phyloP scores from a whole-genome alignment of 768 basidiomycete species.

The Kwoniella sp. region DNA sequence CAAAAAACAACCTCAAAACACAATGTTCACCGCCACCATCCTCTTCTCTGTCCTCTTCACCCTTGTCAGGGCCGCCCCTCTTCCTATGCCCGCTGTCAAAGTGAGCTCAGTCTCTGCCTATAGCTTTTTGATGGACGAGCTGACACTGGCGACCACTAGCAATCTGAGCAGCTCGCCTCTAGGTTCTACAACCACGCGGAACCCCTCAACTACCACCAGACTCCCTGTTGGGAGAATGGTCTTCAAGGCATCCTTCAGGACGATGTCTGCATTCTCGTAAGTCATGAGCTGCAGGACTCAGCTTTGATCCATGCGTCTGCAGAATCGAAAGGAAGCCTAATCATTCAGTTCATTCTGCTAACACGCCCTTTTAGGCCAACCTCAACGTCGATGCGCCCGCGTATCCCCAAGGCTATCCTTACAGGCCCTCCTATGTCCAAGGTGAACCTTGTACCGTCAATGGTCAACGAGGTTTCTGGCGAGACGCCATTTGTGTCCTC shows the following conservation, averaged over 20 bases:
- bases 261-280: conserved; percentile 33
- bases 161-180: conserved; percentile 22
- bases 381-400: conserved; percentile 12
- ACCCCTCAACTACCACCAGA: conserved; percentile 19
- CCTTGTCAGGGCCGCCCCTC: conserved; percentile 27
- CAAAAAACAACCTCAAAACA: conserved; percentile 5
- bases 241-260: conserved; percentile 29
- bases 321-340: no score
- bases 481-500: conserved; percentile 21
- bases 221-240: conserved; percentile 35
- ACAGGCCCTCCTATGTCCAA: conserved; percentile 1
- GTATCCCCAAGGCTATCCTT: background rate
- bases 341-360: no score
- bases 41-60: conserved; percentile 34
- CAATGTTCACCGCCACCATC: conserved; percentile 32
- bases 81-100: conserved; percentile 34
- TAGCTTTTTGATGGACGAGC: no score
- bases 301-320: no score
- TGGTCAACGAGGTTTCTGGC: conserved; percentile 18
- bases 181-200: conserved; percentile 24
- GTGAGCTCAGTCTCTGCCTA: conserved; percentile 14
- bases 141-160: background rate
- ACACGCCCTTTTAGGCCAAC: conserved; percentile 3
- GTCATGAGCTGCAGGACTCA: background rate
- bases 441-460: conserved; percentile 15